phyloP scores from a whole-genome alignment of 2,329 filamentous ascomycete species.

The Onygenales sp. region DNA sequence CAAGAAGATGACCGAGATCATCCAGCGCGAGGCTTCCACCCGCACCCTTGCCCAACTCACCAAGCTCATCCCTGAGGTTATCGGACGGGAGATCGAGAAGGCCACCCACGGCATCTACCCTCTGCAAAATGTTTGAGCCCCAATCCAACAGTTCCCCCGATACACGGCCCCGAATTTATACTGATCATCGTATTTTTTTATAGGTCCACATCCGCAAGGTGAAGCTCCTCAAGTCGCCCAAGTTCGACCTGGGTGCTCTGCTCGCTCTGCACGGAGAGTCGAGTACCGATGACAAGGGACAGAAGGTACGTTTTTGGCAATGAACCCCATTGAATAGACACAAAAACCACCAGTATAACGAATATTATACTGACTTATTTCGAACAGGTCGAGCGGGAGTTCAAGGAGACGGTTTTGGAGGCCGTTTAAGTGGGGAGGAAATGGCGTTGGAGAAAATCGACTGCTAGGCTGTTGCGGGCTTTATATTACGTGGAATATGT shows the following conservation, averaged over 20 bases:
- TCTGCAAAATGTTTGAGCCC: constrained; percentile 78
- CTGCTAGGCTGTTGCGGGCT: too few species aligned
- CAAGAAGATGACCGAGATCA: constrained; percentile 99
- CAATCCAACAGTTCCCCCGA: too few species aligned
- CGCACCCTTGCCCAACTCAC: constrained; percentile 93
- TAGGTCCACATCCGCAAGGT: constrained; percentile 99
- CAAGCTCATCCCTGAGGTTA: constrained; percentile 99
- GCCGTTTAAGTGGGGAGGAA: constrained; percentile 63
- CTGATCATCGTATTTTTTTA: background rate
- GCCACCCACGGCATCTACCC: constrained; percentile 98
- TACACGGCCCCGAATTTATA: background rate
- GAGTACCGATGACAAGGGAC: constrained; percentile 86
- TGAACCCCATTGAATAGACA: constrained; percentile 5
- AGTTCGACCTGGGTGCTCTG: constrained; percentile 96
- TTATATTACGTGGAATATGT: constrained; percentile 1
- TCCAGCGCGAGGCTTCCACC: constrained; percentile 86
- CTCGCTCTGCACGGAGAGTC: constrained; percentile 97
- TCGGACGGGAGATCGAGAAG: constrained; percentile 99
- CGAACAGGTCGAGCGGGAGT: constrained; percentile 64
- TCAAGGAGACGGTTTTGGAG: constrained; percentile 96
- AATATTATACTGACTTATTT: background rate
- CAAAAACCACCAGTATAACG: background rate
- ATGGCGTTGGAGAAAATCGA: background rate
- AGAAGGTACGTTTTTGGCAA: constrained; percentile 59
- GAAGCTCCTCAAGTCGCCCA: constrained; percentile 96